Evolutionary conservation across 257 asterid species (phyloP).

Genomic region (Echium plantagineum): DNA sequence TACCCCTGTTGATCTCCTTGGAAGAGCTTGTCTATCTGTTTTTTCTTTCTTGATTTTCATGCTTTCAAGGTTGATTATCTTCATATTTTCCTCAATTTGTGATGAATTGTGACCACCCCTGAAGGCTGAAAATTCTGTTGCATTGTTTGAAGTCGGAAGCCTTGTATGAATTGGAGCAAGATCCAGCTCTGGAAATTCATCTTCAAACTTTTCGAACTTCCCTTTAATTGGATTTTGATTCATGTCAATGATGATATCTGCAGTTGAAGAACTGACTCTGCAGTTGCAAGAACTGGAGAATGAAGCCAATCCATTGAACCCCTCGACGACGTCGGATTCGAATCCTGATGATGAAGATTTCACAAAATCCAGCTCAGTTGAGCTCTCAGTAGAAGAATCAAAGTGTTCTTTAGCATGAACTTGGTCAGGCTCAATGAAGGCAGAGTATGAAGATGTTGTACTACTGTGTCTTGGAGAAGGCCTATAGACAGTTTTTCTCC

Average conservation of each 20-base stretch:
- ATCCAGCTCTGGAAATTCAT: conserved; percentile 23
- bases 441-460: neutral
- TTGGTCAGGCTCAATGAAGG: conserved; percentile 3
- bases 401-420: neutral
- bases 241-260: conserved; percentile 2
- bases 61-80: neutral
- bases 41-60: neutral
- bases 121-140: conserved; percentile 3
- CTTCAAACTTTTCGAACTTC: neutral
- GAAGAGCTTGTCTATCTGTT: neutral
- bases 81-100: neutral
- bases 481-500: conserved; percentile 1
- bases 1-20: neutral
- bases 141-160: neutral
- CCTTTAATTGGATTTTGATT: neutral
- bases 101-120: neutral
- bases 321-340: conserved; percentile 21
- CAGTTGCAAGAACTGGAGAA: neutral
- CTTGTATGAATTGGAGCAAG: neutral
- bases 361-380: conserved; percentile 17
- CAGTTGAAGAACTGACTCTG: neutral
- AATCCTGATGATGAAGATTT: conserved; percentile 29
- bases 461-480: conserved; percentile 2
- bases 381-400: neutral
- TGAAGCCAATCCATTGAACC: conserved; percentile 3